Evolutionary conservation across 164 flowering plant species (phyloP), one percentile per base, ranked within the genome.

Genomic region (Nelumbo lutea): DNA sequence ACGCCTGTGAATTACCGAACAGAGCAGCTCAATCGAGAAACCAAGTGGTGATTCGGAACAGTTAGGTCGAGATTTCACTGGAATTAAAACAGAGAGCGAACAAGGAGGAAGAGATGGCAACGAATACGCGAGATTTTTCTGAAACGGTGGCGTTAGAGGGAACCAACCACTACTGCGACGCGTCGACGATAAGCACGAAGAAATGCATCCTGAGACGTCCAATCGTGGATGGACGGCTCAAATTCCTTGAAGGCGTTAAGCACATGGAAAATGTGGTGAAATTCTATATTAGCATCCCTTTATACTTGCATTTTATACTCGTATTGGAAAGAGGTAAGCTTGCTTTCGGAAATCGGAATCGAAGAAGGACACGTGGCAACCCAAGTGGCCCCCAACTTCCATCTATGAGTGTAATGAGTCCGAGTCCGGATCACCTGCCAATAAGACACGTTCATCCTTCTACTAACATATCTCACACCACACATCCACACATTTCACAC

Each of bases 141-240:
- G 57, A 52, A 10, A 52, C 1, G 13, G 13, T 52, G 57, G 3
- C 57, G 57, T 52, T 52, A 52, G 53, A 6, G 53, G 11, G 53
- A 50, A 50, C 53, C 3, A 13, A 50, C 8, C 47, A 53, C 61
- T 42, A 13, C 41, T 42, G 42, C 41, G 47, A 64, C 62, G 73
- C 64, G 73, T 58, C 42, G 55, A 58, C 64, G 58, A 64, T 71
- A 57, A 46, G 63, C 62, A 71, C 68, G 58, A 71, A 9, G 58
- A 58, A 13, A 46, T 40, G 42, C 15, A 38, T 11, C 58, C 10
- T 14, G 51, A 46, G 39, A 38, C 73, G 73, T 71, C 9, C n/a
- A 64, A 71, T 65, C 42, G 8, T 3, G 9, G 27, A 57, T 71
- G 42, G 73, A 71, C 64, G 58, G 68, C 14, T 9, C 6, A 2